A percentile compares a stretch with the other conserved stretches of the same genome.
These are phyloP conservation scores for Hypoxylon rubiginosum DNA, from an alignment of 2,329 filamentous ascomycete genomes.

Conservation along the genomic window DNA sequence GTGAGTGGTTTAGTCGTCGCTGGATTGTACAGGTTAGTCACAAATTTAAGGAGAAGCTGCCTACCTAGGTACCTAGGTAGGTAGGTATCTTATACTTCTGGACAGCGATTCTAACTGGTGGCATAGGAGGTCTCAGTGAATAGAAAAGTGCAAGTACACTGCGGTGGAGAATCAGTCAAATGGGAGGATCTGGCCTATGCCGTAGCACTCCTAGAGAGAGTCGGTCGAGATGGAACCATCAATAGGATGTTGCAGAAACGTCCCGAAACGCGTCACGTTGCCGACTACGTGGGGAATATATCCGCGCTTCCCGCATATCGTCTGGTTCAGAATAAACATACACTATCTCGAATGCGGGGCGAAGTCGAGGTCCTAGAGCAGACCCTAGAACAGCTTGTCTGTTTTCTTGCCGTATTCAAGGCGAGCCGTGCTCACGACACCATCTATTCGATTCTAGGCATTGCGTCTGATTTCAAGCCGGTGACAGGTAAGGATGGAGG, in stretches of 20 bases:
- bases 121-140: conserved; percentile 21
- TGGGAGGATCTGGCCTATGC: conserved; percentile 9
- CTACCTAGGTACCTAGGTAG: too few relatives aligned
- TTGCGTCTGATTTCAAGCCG: conserved; percentile 9
- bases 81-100: not conserved
- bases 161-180: conserved; percentile 5
- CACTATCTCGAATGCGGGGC: conserved; percentile 1
- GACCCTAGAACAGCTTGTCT: conserved; percentile 25
- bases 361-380: not conserved
- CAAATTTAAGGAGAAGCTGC: not conserved
- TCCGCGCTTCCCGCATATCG: conserved; percentile 23
- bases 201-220: conserved; percentile 16
- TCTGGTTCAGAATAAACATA: conserved; percentile 7
- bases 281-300: conserved; percentile 18
- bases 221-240: conserved; percentile 16
- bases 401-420: conserved; percentile 21
- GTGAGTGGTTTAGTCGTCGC: conserved; percentile 13
- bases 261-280: not conserved
- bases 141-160: conserved; percentile 17
- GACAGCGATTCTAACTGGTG: not conserved
- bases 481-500: not conserved
- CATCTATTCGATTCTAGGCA: conserved; percentile 26
- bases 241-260: conserved; percentile 3
- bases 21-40: conserved; percentile 13
- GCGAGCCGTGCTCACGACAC: conserved; percentile 16